Conservation (phyloP, 2,329 filamentous ascomycete species). For the Fusarium sp. region DNA sequence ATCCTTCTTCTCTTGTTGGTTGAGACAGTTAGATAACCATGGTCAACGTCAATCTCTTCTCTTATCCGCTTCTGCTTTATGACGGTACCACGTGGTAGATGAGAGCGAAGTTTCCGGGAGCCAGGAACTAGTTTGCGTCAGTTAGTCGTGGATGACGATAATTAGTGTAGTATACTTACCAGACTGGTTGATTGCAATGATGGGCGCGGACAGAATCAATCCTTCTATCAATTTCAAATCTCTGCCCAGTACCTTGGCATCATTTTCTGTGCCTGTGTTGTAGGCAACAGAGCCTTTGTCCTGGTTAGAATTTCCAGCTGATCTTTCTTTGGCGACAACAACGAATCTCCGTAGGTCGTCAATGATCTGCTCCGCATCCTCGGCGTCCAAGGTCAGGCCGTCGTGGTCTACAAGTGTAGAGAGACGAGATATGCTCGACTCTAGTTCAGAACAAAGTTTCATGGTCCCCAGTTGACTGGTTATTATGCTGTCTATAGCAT, state of each 20-base stretch:
- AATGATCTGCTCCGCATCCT: constrained; percentile 32
- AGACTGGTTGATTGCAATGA: constrained; percentile 11
- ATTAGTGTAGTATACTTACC: background rate
- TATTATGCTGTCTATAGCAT: background rate
- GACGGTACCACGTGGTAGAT: constrained; percentile 3
- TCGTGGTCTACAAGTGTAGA: constrained; percentile 12
- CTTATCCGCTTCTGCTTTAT: constrained; percentile 29
- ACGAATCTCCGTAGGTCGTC: constrained; percentile 26
- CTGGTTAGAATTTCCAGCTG: background rate
- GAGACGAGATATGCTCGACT: constrained; percentile 22
- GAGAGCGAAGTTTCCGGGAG: background rate
- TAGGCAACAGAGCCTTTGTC: accelerated
- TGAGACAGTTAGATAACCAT: constrained; percentile 14
- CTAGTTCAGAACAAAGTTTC: constrained; percentile 20
- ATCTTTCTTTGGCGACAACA: constrained; percentile 8
- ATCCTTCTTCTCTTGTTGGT: constrained; percentile 24
- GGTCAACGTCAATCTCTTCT: constrained; percentile 15
- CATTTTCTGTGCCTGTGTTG: background rate
- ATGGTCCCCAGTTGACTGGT: background rate
- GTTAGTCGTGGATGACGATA: background rate
- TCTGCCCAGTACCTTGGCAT: background rate
- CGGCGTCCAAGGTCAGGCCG: constrained; percentile 16
- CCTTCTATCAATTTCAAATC: constrained; percentile 20
- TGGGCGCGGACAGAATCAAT: constrained; percentile 11
- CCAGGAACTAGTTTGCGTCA: background rate